phyloP scores from a whole-genome alignment of 2,329 filamentous ascomycete genomes.

The Zasmidium citrigriseum region DNA sequence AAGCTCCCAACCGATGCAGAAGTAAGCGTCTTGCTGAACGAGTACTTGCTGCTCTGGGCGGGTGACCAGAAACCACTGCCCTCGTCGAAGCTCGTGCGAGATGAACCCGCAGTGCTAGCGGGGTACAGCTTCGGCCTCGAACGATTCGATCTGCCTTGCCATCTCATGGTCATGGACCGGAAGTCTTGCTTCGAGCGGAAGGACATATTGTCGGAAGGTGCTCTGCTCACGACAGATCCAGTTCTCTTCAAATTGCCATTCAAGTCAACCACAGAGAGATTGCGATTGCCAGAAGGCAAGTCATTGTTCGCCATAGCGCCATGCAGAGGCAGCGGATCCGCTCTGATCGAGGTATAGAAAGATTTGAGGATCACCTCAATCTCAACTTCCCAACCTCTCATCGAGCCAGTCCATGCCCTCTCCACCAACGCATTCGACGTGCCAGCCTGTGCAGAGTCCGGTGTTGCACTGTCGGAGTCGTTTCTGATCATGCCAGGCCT shows the following conservation, averaged over 20 bases:
- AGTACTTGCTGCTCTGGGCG: conserved; percentile 86
- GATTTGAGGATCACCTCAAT: conserved; percentile 89
- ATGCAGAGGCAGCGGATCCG: conserved; percentile 82
- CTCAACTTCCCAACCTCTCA: conserved; percentile 83
- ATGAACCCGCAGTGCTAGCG: conserved; percentile 81
- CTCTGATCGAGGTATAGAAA: conserved; percentile 86
- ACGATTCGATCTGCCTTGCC: conserved; percentile 73
- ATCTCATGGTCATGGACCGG: conserved; percentile 66
- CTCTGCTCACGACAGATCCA: conserved; percentile 89
- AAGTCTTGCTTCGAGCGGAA: conserved; percentile 68
- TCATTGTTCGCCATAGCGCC: conserved; percentile 64
- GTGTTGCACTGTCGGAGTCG: conserved; percentile 35
- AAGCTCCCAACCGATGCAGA: conserved; percentile 93
- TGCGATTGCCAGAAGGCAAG: conserved; percentile 25
- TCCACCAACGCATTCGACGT: conserved; percentile 77
- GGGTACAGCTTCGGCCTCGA: conserved; percentile 76
- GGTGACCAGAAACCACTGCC: conserved; percentile 89
- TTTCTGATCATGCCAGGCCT: conserved; percentile 38
- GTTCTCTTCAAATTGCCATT: conserved; percentile 66
- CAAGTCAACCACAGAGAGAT: conserved; percentile 64
- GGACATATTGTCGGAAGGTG: conserved; percentile 79
- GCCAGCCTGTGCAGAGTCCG: conserved; percentile 46
- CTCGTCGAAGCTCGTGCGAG: conserved; percentile 91
- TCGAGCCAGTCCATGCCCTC: conserved; percentile 70
- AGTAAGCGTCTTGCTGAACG: conserved; percentile 84